phyloP scores from a whole-genome alignment of 2,329 filamentous ascomycete genomes.

The Pestalotiopsis sp. region DNA sequence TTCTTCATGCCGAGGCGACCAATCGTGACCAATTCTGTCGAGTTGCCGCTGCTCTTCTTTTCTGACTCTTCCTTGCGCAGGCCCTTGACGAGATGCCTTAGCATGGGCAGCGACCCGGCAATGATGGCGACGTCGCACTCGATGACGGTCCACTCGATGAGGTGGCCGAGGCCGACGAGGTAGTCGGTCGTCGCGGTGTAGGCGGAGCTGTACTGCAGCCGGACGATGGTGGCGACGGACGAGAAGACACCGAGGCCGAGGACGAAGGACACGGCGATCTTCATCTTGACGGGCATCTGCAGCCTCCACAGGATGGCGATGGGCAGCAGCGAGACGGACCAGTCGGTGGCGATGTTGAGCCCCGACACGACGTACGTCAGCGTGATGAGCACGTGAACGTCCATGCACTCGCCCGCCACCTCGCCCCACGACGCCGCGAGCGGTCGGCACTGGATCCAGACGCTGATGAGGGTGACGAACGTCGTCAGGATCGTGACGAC shows the following conservation, averaged over 20 bases:
- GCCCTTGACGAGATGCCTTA: slow-evolving; percentile 13
- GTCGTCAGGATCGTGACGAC: slow-evolving; percentile 12
- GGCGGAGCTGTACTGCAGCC: slow-evolving; percentile 5
- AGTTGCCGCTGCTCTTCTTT: neutral
- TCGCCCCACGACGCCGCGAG: slow-evolving; percentile 18
- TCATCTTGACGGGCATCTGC: slow-evolving; percentile 15
- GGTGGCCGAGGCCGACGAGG: slow-evolving; percentile 15
- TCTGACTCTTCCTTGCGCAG: neutral
- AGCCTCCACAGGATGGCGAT: slow-evolving; percentile 15
- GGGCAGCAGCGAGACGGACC: slow-evolving; percentile 10
- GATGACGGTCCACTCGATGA: slow-evolving; percentile 17
- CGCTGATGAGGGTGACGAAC: slow-evolving; percentile 15
- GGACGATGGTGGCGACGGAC: slow-evolving; percentile 16
- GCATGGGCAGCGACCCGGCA: slow-evolving; percentile 19
- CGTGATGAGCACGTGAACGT: slow-evolving; percentile 9
- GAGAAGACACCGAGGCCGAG: slow-evolving; percentile 16
- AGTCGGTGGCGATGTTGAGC: slow-evolving; percentile 12
- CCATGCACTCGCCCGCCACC: slow-evolving; percentile 10
- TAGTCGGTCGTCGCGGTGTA: slow-evolving; percentile 6
- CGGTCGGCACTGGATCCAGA: slow-evolving; percentile 18
- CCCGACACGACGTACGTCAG: slow-evolving; percentile 21
- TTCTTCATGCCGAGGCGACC: neutral
- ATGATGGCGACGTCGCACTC: slow-evolving; percentile 18
- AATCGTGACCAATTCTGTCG: slow-evolving; percentile 5
- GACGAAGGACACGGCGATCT: slow-evolving; percentile 14